Base-by-base conservation (phyloP, 306 rosid species). In the Begonia loranthoides region DNA sequence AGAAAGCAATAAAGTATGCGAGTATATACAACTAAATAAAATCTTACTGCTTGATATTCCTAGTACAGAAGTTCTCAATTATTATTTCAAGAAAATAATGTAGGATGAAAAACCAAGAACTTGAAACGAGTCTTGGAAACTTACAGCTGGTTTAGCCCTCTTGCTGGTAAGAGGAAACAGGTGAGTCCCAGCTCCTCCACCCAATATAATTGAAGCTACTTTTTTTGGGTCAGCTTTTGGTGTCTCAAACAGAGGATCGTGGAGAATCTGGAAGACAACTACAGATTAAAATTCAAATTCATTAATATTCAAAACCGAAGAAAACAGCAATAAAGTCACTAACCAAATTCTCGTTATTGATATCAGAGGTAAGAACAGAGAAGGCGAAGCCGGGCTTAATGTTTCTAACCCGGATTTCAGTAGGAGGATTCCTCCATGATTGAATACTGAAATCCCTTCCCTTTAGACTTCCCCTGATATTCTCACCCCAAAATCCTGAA, bases 151-250 rank as follows among this genome's bases (percentile, higher is more conserved):
- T 58, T 84, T 88, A 59, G 97, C 93, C 73, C 97, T 85, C 70
- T 51, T 70, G 64, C 89, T 59, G 52, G 97, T 84, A 14, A 88
- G 97, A 69, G 95, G 97, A 75, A 75, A 81, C 24, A 88, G 66
- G 53, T 93, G 93, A 71, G 95, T 88, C 50, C 97, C 97, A 52
- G 89, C 97, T 60, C 97, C 97, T 45, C 97, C 95, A 38, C 95
- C 95, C 72, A 88, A 65, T 15, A 88, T 79, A 62, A 88, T 79
- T 0, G 97, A 81, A 75, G 94, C 97, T 9, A 88, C 82, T 44
- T 73, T 77, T 21, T 71, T 84, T 5, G 97, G 93, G 62, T 88
- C 89, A 36, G 80, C 93, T 64, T 15, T 44, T 13, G 76, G 74
- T 51, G 62, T 45, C 50, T 79, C 84, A 63, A 75, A 69, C 15